These are phyloP conservation scores for Takashimella tepidaria DNA, from an alignment of 1,284 basidiomycete genomes.

Conservation along the genomic window DNA sequence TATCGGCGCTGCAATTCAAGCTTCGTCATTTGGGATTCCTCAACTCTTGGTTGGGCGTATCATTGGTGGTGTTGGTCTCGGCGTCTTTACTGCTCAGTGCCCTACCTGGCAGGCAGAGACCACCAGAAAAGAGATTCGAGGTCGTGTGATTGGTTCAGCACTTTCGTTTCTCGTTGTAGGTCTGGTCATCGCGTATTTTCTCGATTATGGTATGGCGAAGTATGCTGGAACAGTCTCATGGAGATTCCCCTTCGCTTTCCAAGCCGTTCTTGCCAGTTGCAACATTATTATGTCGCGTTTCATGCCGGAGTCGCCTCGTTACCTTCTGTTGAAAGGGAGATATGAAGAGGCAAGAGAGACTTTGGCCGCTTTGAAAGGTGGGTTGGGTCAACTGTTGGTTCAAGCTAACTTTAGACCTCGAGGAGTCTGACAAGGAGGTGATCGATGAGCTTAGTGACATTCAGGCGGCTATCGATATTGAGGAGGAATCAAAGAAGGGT, in stretches of 20 bases:
- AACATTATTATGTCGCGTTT: constrained; percentile 6
- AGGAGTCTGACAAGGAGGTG: not conserved
- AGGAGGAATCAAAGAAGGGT: not conserved
- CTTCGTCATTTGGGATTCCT: constrained; percentile 35
- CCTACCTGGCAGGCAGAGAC: constrained; percentile 46
- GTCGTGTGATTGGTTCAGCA: constrained; percentile 32
- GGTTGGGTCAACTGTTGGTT: not conserved
- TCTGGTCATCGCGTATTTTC: constrained; percentile 5
- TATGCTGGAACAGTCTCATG: constrained; percentile 4
- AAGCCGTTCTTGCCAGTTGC: constrained; percentile 3
- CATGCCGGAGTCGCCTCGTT: constrained; percentile 9
- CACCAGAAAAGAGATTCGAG: constrained; percentile 44
- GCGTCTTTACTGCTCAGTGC: constrained; percentile 46
- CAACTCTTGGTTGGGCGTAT: constrained; percentile 48
- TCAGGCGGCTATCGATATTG: not conserved
- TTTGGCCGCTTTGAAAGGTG: not conserved
- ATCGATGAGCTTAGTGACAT: not conserved
- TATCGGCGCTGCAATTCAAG: constrained; percentile 44
- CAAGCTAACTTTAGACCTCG: not conserved
- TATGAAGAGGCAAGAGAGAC: constrained; percentile 4
- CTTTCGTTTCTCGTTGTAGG: not conserved
- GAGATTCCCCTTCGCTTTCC: constrained; percentile 3
- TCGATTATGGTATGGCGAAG: constrained; percentile 8
- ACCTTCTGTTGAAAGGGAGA: constrained; percentile 4
- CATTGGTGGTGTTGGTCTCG: constrained; percentile 47